Percentiles rank a stretch among this genome's conserved stretches.
Conservation (phyloP, 441 rosid genomes). For the Brassica balearica region DNA sequence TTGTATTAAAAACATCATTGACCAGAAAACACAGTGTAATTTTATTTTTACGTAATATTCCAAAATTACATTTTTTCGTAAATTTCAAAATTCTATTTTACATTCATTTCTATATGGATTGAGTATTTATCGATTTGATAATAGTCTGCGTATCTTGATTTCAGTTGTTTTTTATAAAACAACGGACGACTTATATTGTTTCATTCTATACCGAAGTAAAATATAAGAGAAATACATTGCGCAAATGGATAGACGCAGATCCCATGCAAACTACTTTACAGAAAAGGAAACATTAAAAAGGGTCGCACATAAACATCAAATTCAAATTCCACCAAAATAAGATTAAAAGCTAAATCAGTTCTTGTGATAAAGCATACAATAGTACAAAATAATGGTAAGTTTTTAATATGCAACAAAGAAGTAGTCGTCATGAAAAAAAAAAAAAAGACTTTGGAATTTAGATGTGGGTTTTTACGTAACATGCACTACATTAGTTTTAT, state of each 20-base stretch:
- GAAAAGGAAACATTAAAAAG: conserved; percentile 39
- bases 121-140: background rate
- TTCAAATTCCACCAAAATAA: conserved; percentile 20
- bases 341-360: background rate
- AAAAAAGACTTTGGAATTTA: background rate
- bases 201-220: conserved; percentile 1
- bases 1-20: background rate
- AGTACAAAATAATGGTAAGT: background rate
- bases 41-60: background rate
- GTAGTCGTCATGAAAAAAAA: background rate
- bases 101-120: background rate
- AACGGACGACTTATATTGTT: background rate
- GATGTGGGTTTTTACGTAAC: conserved; percentile 20
- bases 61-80: background rate
- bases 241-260: conserved; percentile 35
- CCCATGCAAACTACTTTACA: conserved; percentile 41
- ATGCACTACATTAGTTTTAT: background rate
- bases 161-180: background rate
- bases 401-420: background rate
- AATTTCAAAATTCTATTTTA: background rate
- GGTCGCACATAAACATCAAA: conserved; percentile 34
- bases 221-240: conserved; percentile 6
- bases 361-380: background rate
- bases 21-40: background rate
- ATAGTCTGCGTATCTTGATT: background rate